These are phyloP conservation scores for Cryptosporidium sp. DNA, from an alignment of 169 alveolate genomes.

Conservation along the genomic window DNA sequence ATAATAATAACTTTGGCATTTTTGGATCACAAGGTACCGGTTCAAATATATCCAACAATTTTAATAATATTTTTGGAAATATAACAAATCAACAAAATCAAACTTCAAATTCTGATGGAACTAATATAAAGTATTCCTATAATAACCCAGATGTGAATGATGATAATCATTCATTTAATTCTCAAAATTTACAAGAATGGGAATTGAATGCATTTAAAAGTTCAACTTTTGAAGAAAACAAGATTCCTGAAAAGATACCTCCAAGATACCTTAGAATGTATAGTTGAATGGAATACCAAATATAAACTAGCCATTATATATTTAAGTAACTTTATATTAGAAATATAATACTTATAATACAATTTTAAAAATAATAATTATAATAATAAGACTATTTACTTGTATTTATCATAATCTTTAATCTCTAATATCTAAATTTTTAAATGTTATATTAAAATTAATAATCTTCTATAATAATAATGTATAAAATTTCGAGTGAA, in stretches of 20 bases:
- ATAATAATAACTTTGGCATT: neutral
- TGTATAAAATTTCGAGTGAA: no score
- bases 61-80: neutral
- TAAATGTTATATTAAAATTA: no score
- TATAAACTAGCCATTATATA: neutral
- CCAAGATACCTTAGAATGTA: slow-evolving; percentile 41
- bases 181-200: slow-evolving; percentile 25
- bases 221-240: slow-evolving; percentile 24
- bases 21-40: neutral
- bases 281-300: neutral
- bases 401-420: no score
- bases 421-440: no score
- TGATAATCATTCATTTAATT: neutral
- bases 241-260: slow-evolving; percentile 71
- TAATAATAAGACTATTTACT: no score
- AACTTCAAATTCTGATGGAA: neutral
- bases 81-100: neutral
- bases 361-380: no score
- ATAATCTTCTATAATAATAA: no score
- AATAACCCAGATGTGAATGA: slow-evolving; percentile 32
- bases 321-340: neutral
- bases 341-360: neutral
- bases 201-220: slow-evolving; percentile 38
- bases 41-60: neutral
- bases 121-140: slow-evolving; percentile 6